Conservation (phyloP, 1,139 yeast genomes). For the Saccharomycopsis phalli region DNA sequence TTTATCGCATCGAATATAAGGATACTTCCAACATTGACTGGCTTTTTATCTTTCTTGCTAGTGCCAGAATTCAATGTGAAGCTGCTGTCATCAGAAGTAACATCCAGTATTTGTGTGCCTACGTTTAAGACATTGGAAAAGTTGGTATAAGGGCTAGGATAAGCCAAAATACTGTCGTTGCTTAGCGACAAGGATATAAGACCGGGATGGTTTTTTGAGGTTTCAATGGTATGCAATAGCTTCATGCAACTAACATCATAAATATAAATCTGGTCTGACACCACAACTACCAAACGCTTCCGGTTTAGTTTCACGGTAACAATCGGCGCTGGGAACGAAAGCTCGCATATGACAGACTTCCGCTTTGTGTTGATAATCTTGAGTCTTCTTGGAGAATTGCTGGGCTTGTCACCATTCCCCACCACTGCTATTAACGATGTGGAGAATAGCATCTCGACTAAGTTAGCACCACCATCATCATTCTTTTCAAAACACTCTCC, state of each 20-base stretch:
- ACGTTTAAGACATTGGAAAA: slow-evolving; percentile 30
- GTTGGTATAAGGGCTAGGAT: slow-evolving; percentile 26
- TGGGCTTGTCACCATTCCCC: slow-evolving; percentile 76
- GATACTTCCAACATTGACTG: slow-evolving; percentile 25
- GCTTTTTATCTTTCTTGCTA: slow-evolving; percentile 10
- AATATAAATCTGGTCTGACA: slow-evolving; percentile 59
- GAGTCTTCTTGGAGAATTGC: slow-evolving; percentile 72
- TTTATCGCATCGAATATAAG: slow-evolving; percentile 53
- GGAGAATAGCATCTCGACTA: slow-evolving; percentile 86
- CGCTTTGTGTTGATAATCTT: slow-evolving; percentile 75
- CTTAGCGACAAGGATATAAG: slow-evolving; percentile 43
- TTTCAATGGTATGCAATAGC: slow-evolving; percentile 53
- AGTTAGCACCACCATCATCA: slow-evolving; percentile 50
- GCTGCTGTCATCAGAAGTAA: slow-evolving; percentile 11
- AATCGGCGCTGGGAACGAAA: slow-evolving; percentile 52
- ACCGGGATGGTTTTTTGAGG: slow-evolving; percentile 32
- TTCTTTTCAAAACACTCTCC: slow-evolving; percentile 63
- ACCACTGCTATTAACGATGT: slow-evolving; percentile 84
- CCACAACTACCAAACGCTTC: slow-evolving; percentile 51
- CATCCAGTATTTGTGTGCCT: slow-evolving; percentile 19
- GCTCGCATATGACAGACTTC: slow-evolving; percentile 21
- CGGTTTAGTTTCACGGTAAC: slow-evolving; percentile 57
- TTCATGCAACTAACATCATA: slow-evolving; percentile 70
- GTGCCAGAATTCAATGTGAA: slow-evolving; percentile 6
- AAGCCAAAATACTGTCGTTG: slow-evolving; percentile 41